These are phyloP conservation scores for Mortierella sp. DNA, from an alignment of 371 early-diverging fungal genomes.

Conservation along the genomic window DNA sequence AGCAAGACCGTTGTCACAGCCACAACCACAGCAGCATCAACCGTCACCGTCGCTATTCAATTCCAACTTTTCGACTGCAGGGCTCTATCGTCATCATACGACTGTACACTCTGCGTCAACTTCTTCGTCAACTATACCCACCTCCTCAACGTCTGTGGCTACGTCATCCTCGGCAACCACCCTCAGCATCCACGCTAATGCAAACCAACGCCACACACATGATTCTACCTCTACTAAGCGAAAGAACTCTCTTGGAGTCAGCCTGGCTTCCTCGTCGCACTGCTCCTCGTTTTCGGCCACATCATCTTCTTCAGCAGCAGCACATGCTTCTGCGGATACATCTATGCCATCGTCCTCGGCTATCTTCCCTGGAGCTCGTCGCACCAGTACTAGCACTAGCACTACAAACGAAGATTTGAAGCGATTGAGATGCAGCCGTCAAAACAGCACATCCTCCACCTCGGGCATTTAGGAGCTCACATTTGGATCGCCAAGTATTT, in stretches of 20 bases:
- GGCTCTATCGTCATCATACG: slow-evolving; percentile 25
- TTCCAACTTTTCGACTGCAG: slow-evolving; percentile 15
- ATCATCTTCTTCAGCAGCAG: slow-evolving; percentile 25
- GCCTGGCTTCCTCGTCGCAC: slow-evolving; percentile 20
- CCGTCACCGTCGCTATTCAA: slow-evolving; percentile 3
- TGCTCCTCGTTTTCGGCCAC: slow-evolving; percentile 32
- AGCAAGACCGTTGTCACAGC: slow-evolving; percentile 28
- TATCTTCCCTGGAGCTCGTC: slow-evolving; percentile 47
- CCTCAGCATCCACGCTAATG: slow-evolving; percentile 18
- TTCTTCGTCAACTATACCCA: slow-evolving; percentile 7
- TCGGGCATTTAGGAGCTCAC: slow-evolving; percentile 23
- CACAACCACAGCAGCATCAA: slow-evolving; percentile 26
- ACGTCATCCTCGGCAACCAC: slow-evolving; percentile 16
- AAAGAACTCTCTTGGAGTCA: slow-evolving; percentile 50
- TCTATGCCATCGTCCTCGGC: slow-evolving; percentile 33
- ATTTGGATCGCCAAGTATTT: background rate
- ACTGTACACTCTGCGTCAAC: slow-evolving; percentile 16
- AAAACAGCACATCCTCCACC: slow-evolving; percentile 42
- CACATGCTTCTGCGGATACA: slow-evolving; percentile 21
- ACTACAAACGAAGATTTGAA: slow-evolving; percentile 55
- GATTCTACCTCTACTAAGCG: slow-evolving; percentile 44
- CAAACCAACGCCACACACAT: slow-evolving; percentile 26
- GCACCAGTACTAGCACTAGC: slow-evolving; percentile 53
- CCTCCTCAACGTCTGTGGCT: slow-evolving; percentile 18
- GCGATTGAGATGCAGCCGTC: slow-evolving; percentile 52